Evolutionary conservation across 2,329 filamentous ascomycete species (phyloP).

Genomic region (Nemania serpens): DNA sequence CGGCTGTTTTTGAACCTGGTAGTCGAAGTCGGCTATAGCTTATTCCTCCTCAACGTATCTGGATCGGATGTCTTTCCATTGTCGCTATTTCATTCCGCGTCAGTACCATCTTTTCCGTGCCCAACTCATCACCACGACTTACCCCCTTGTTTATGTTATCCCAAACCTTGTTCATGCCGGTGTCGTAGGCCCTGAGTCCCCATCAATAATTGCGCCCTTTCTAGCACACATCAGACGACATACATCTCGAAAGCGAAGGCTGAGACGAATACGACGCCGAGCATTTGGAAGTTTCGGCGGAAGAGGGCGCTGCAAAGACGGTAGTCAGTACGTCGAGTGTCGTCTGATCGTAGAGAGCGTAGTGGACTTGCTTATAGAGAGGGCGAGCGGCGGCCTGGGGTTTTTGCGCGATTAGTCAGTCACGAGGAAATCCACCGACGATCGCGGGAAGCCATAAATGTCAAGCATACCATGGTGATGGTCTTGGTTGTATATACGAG

Average conservation of each 20-base stretch:
- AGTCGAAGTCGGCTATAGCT: conserved; percentile 16
- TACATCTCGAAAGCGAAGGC: conserved; percentile 96
- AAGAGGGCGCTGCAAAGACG: conserved; percentile 70
- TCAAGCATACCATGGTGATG: conserved; percentile 58
- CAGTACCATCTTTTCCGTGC: conserved; percentile 2
- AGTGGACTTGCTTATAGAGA: conserved; percentile 63
- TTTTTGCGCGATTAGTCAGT: conserved; percentile 41
- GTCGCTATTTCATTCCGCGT: conserved; percentile 67
- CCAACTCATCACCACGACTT: conserved; percentile 51
- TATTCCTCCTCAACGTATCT: conserved; percentile 74
- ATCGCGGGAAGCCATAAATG: not conserved
- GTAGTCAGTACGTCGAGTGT: conserved; percentile 33
- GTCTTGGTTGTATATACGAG: conserved; percentile 9
- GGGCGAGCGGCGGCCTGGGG: conserved; percentile 48
- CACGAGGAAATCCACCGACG: not conserved
- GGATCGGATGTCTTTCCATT: conserved; percentile 99
- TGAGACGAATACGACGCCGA: conserved; percentile 81
- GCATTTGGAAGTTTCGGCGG: conserved; percentile 85
- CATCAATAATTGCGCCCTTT: conserved; percentile 39
- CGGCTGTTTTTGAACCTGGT: not conserved
- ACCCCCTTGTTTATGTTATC: conserved; percentile 90
- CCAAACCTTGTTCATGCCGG: conserved; percentile 83
- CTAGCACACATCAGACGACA: conserved; percentile 42
- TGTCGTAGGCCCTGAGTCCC: conserved; percentile 75
- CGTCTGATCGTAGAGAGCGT: conserved; percentile 7